Percentiles rank a stretch among this genome's conserved stretches.
Conservation (phyloP, 2,329 filamentous ascomycete genomes). For the Phoma sp. region DNA sequence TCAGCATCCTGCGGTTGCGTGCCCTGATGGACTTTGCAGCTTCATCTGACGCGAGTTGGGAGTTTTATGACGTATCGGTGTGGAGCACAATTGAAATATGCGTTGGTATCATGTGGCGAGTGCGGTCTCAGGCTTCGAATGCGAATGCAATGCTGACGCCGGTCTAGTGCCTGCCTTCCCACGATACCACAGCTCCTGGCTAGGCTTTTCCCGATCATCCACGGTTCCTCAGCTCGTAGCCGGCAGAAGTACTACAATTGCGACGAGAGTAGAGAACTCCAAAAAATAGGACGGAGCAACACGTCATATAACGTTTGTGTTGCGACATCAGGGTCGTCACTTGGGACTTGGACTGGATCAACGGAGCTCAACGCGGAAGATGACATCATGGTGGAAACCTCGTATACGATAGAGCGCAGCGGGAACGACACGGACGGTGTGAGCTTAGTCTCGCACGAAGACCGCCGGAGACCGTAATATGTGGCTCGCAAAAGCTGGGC, state of each 20-base stretch:
- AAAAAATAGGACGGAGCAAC: constrained; percentile 19
- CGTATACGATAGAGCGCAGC: too few species aligned
- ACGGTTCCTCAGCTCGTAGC: constrained; percentile 43
- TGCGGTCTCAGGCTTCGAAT: background rate
- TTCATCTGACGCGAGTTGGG: constrained; percentile 52
- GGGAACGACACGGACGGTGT: too few species aligned
- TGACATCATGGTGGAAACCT: too few species aligned
- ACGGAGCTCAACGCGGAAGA: too few species aligned
- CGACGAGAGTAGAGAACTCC: constrained; percentile 32
- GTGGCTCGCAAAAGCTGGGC: too few species aligned
- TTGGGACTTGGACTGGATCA: too few species aligned
- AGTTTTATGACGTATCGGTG: constrained; percentile 50
- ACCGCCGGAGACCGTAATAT: too few species aligned
- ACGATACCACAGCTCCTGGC: constrained; percentile 49
- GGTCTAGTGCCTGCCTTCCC: constrained; percentile 51
- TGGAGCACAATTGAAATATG: constrained; percentile 55
- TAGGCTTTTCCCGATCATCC: constrained; percentile 45
- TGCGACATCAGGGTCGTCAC: too few species aligned
- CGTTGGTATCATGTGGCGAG: constrained; percentile 52
- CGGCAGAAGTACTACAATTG: constrained; percentile 35
- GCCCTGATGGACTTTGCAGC: constrained; percentile 54
- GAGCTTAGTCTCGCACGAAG: too few species aligned
- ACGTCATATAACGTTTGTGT: too few species aligned
- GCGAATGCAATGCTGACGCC: background rate
- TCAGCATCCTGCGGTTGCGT: constrained; percentile 54